Percentiles rank a stretch among this genome's conserved stretches.
These are phyloP conservation scores for Umbelopsis ramanniana DNA, from an alignment of 192 early-diverging fungal genomes.

Conservation along the genomic window DNA sequence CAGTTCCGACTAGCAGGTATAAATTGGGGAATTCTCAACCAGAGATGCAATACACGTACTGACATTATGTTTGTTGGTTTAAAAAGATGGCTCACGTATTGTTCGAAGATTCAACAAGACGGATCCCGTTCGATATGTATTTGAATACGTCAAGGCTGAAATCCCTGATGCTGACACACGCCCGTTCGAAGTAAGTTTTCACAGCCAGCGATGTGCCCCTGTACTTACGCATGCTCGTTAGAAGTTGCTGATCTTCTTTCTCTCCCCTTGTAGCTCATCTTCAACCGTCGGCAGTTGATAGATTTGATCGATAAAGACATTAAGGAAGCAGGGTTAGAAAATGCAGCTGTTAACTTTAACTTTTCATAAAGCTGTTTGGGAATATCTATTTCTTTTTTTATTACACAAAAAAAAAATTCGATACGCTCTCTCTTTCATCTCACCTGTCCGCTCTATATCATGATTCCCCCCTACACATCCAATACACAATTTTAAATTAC, in stretches of 20 bases:
- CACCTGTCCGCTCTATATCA: too few relatives aligned
- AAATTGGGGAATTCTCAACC: neutral
- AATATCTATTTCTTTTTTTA: too few relatives aligned
- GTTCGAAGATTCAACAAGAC: conserved; percentile 79
- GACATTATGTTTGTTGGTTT: neutral
- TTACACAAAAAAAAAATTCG: too few relatives aligned
- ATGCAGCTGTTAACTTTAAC: conserved; percentile 53
- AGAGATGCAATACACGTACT: neutral
- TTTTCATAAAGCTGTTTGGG: conserved; percentile 33
- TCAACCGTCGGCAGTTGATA: conserved; percentile 68
- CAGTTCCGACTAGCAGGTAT: conserved; percentile 74
- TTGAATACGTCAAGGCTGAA: conserved; percentile 83
- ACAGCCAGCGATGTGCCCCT: neutral
- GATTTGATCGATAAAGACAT: conserved; percentile 71
- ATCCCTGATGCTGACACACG: conserved; percentile 64
- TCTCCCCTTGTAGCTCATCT: conserved; percentile 65
- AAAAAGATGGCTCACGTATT: conserved; percentile 70
- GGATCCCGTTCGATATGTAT: conserved; percentile 74
- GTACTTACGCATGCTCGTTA: neutral
- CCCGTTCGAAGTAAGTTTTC: conserved; percentile 69
- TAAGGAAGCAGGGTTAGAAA: conserved; percentile 69
- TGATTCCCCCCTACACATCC: too few relatives aligned
- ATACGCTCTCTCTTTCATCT: too few relatives aligned
- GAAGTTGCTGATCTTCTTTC: neutral
- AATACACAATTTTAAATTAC: too few relatives aligned